phyloP scores from a whole-genome alignment of 305 asterid genomes.

The Solanum hybrid region DNA sequence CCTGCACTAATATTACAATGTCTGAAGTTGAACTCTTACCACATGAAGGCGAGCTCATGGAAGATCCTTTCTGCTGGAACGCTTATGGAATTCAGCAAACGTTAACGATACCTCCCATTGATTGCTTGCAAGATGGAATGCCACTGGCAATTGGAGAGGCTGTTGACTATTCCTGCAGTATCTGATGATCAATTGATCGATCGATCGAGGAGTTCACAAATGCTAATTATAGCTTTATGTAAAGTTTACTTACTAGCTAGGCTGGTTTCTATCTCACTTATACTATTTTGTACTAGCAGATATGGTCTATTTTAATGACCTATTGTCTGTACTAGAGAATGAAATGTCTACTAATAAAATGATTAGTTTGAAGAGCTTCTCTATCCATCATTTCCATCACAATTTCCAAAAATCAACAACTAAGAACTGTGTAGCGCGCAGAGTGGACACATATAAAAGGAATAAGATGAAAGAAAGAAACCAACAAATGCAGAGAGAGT shows the following conservation, averaged over 20 bases:
- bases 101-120: conserved; percentile 82
- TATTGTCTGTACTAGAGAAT: background rate
- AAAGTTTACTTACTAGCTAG: background rate
- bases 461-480: background rate
- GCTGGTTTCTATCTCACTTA: background rate
- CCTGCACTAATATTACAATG: conserved; percentile 89
- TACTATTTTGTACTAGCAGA: background rate
- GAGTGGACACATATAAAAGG: background rate
- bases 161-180: conserved; percentile 28
- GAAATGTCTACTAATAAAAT: background rate
- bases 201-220: background rate
- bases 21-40: conserved; percentile 88
- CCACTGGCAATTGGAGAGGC: conserved; percentile 45
- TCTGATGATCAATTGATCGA: background rate
- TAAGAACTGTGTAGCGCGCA: background rate
- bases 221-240: background rate
- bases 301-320: conserved; percentile 4
- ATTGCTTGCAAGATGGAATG: conserved; percentile 69
- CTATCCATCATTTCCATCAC: background rate
- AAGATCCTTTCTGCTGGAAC: conserved; percentile 94
- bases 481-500: background rate
- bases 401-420: background rate
- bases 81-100: conserved; percentile 85
- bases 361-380: background rate
- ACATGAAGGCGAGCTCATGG: conserved; percentile 61